Percentiles rank a stretch among this genome's conserved stretches.
phyloP scores from a whole-genome alignment of 73 alveolate genomes.

The Breviolum minutum region DNA sequence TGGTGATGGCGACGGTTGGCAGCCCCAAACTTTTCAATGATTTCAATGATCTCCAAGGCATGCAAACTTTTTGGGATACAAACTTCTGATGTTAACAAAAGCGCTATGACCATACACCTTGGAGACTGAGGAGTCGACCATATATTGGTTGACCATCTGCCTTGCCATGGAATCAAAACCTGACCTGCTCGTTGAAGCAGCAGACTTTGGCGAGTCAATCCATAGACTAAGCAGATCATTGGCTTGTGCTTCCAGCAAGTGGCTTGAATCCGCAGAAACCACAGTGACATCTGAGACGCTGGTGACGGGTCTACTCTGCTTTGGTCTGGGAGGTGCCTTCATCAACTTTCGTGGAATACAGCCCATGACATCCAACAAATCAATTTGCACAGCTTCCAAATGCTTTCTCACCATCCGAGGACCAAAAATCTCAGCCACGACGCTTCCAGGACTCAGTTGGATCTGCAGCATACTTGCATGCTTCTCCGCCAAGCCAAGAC shows the following conservation, averaged over 20 bases:
- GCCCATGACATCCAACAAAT: constrained; percentile 54
- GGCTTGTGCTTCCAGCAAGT: neutral
- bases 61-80: too few relatives aligned
- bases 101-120: neutral
- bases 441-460: constrained; percentile 5
- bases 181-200: neutral
- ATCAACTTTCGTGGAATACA: neutral
- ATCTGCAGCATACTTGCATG: constrained; percentile 33
- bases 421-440: constrained; percentile 36
- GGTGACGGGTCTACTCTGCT: neutral
- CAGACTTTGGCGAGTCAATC: constrained; percentile 1
- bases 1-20: too few relatives aligned
- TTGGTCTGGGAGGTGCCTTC: neutral
- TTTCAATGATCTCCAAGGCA: too few relatives aligned
- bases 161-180: neutral
- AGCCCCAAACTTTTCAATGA: too few relatives aligned
- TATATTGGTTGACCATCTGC: neutral
- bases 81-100: too few relatives aligned
- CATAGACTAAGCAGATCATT: neutral
- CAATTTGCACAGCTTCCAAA: neutral
- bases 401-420: neutral
- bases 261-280: neutral
- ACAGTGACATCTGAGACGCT: constrained; percentile 17
- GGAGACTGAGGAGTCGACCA: neutral
- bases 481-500: constrained; percentile 36